These are phyloP conservation scores for Kodamaea leandrae DNA, from an alignment of 805 yeast genomes.

Conservation along the genomic window DNA sequence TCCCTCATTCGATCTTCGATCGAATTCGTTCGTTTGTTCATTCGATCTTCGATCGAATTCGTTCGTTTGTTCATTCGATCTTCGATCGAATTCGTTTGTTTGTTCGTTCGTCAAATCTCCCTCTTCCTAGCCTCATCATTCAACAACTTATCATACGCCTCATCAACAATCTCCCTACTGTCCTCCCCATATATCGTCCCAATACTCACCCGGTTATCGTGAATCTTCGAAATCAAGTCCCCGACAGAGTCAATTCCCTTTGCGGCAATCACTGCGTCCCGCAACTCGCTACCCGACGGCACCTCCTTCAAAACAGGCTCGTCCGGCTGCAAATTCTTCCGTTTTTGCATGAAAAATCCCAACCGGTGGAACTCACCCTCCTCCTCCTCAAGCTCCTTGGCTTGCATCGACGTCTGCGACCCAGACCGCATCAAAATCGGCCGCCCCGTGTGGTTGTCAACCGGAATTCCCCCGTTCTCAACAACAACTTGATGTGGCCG, in stretches of 20 bases:
- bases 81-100: neutral
- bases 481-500: conserved; percentile 70
- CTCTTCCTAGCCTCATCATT: conserved; percentile 55
- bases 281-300: conserved; percentile 54
- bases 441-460: conserved; percentile 69
- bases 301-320: conserved; percentile 37
- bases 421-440: conserved; percentile 64
- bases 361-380: conserved; percentile 90
- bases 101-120: neutral
- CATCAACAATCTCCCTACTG: conserved; percentile 52
- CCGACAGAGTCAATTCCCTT: conserved; percentile 71
- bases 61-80: neutral
- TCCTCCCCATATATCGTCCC: conserved; percentile 45
- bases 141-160: conserved; percentile 67
- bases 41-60: neutral
- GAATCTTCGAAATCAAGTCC: conserved; percentile 65
- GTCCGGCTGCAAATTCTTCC: conserved; percentile 13
- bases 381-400: conserved; percentile 78
- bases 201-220: conserved; percentile 47
- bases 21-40: neutral
- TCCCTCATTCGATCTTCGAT: neutral
- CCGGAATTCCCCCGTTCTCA: conserved; percentile 56
- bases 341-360: conserved; percentile 74
- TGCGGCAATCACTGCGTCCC: conserved; percentile 67
- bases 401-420: conserved; percentile 64